Base-by-base conservation (phyloP, 2,329 filamentous ascomycete genomes). In the Microcyclospora pomicola region DNA sequence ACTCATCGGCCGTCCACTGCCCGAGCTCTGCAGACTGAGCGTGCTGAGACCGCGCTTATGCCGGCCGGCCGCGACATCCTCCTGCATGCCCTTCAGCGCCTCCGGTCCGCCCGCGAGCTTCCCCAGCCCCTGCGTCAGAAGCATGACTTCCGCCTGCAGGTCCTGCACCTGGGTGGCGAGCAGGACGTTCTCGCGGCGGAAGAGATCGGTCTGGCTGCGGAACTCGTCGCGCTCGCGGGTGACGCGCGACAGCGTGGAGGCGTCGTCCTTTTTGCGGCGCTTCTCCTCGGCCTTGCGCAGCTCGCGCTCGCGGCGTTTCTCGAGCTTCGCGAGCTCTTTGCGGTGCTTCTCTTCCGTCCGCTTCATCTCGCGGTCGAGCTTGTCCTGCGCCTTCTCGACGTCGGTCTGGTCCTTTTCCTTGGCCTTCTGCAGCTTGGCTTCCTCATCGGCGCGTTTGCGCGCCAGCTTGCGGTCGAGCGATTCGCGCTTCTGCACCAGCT, bases 281-380 rank as follows among this genome's bases (percentile, higher is more conserved):
- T 58, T 61, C 43, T 65, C 65, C 44, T 68, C 63, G 13, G 64
- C 62, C 34, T 65, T 65, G 19, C 59, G 55, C 13, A 47, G 43
- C 35, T 58, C 56, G 37, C 54, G 56, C n/a, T 49, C 48, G 31
- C 52, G 51, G 38, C 56, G 55, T 35, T 49, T 46, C 39, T 60
- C 59, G 1, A 69, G 69, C 56, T 78, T 80, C 48, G 64, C 66
- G 42, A 74, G 66, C 50, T 85, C 80, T 40, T 68, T 70, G 41
- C 67, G 64, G 34, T 73, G 72, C 60, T 75, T 75, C 45, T 75
- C 69, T 45, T 82, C 73, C 2, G 82, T 60, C 56, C 77, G 80
- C 44, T 63, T 63, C 33, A 81, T 62, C 50, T 84, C 78, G 10
- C 68, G 69, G 44, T 71, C 68, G 48, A 78, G 77, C 47, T 77